Conservation (phyloP, 225 moss, liverwort and hornwort species). For the Antitrichia curtipendula region DNA sequence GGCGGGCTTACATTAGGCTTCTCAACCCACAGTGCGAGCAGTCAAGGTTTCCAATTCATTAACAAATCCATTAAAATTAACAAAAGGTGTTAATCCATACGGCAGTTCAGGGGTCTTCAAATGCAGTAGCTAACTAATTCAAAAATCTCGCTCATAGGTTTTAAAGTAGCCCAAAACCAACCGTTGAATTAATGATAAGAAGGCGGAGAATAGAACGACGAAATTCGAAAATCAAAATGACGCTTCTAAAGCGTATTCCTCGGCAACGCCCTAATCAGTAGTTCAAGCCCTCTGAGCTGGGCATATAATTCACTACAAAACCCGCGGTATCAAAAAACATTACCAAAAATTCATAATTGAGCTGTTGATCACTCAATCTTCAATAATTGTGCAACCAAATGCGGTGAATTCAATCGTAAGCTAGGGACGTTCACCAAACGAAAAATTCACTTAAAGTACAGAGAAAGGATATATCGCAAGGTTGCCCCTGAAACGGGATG, state of each 20-base stretch:
- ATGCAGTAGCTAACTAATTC: background rate
- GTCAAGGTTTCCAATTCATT: conserved; percentile 44
- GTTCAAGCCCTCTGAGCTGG: background rate
- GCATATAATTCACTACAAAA: background rate
- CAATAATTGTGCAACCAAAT: background rate
- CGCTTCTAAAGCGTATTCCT: background rate
- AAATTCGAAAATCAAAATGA: background rate
- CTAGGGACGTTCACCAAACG: background rate
- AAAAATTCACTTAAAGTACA: background rate
- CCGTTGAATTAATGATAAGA: background rate
- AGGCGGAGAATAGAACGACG: background rate
- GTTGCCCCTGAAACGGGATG: conserved; percentile 52
- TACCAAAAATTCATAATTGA: background rate
- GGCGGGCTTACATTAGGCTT: conserved; percentile 72
- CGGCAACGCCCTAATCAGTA: background rate
- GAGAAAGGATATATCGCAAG: conserved; percentile 83
- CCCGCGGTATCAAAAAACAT: background rate
- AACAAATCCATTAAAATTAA: background rate
- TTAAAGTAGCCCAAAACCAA: background rate
- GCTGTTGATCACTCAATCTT: background rate
- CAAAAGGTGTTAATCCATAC: background rate
- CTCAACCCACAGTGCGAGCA: conserved; percentile 76
- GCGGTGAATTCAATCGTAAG: background rate
- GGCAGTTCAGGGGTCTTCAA: background rate
- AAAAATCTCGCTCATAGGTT: background rate